These are phyloP conservation scores for Ustilago bromivora DNA, from an alignment of 1,284 basidiomycete species.

Conservation along the genomic window DNA sequence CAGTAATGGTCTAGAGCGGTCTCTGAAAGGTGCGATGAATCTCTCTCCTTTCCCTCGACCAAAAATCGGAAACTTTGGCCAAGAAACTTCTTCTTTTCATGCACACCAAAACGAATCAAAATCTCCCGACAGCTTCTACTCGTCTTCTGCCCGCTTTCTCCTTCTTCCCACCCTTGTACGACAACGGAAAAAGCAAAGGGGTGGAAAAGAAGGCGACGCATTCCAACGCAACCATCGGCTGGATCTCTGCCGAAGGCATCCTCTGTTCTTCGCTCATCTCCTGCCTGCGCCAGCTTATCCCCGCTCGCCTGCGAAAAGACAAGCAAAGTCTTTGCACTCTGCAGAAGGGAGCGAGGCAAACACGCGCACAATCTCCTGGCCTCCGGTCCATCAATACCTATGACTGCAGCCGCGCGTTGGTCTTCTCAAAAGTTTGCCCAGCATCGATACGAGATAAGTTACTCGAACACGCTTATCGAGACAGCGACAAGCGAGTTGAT, in stretches of 20 bases:
- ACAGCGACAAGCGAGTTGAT: not conserved
- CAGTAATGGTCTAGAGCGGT: conserved; percentile 5
- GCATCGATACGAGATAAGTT: not conserved
- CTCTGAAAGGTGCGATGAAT: not conserved
- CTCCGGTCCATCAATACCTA: not conserved
- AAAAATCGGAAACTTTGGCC: conserved; percentile 14
- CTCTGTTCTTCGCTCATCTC: not conserved
- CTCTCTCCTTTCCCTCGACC: not conserved
- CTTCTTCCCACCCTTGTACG: not conserved
- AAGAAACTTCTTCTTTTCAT: conserved; percentile 13
- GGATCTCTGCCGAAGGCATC: conserved; percentile 34
- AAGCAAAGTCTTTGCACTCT: not conserved
- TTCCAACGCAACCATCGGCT: conserved; percentile 25
- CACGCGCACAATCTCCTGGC: not conserved
- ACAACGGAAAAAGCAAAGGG: not conserved
- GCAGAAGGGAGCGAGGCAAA: not conserved
- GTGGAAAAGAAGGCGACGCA: not conserved
- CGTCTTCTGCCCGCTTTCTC: not conserved
- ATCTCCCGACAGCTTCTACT: not conserved
- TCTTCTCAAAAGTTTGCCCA: not conserved
- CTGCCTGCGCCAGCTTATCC: not conserved
- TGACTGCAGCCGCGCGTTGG: not conserved
- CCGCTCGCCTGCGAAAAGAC: not conserved
- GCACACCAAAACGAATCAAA: conserved; percentile 3
- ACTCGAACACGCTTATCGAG: not conserved